Base-by-base conservation (phyloP, 495 filamentous ascomycete species). In the Neurospora sp. region DNA sequence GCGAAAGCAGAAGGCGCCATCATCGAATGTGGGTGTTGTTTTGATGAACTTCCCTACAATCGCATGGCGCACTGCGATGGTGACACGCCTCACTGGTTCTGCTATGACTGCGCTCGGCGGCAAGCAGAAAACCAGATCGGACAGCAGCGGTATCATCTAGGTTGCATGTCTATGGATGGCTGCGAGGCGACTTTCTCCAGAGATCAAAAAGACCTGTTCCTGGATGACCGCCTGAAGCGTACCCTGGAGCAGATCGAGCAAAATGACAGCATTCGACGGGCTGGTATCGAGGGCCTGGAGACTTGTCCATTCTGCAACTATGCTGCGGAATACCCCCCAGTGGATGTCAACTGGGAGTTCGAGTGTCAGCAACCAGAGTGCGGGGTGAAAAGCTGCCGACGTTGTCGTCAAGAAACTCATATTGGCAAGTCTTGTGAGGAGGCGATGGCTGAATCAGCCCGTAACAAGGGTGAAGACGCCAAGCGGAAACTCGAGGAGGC, bases 281-380 rank as follows among this genome's bases (percentile, higher is more conserved):
- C 92, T 3, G 86, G 86, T 14, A 86, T 93, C 68, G 87, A 91
- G 39, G 87, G 88, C 53, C 87, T 93, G 48, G 89, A 85, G 71
- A 86, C 81, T 8, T 97, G 94, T 74, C 93, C 94, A 2, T 95
- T 94, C 79, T 97, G 94, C 80, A 88, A 91, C 37, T 96, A 88
- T 81, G 92, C 91, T 46, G 92, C 89, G 12, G 90, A 93, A 37
- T 91, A 87, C 73, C 82, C 81, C 3, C 90, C 94, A 0, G 79
- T 89, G 11, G 88, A 91, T n/a, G 82, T 86, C 12, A 88, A 96
- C 81, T 89, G 85, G 71, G 91, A 94, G 76, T 96, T 97, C 71
- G 82, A 85, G 6, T 97, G 94, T 78, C 79, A 85, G 18, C 91
- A 89, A 70, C 85, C 88, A 0, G 84, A 86, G 6, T 97, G 94